A percentile compares a stretch with the other conserved stretches of the same genome.
These are phyloP conservation scores for Quercus glauca DNA, from an alignment of 306 rosid genomes.

Conservation along the genomic window DNA sequence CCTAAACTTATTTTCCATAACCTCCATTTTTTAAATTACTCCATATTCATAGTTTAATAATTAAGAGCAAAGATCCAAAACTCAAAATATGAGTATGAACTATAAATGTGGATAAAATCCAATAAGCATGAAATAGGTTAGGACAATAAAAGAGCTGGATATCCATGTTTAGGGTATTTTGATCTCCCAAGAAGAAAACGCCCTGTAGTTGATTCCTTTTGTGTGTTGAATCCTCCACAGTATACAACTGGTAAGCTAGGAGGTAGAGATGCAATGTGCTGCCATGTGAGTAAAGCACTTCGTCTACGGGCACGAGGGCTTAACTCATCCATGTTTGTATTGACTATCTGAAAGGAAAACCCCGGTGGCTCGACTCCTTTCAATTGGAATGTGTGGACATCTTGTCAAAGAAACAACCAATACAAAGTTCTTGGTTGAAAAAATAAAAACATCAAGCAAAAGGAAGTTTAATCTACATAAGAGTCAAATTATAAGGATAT, in stretches of 20 bases:
- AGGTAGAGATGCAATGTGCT: constrained; percentile 97
- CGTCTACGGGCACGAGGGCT: constrained; percentile 92
- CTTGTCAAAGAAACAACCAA: constrained; percentile 70
- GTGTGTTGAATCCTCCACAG: constrained; percentile 96
- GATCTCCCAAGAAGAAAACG: constrained; percentile 98
- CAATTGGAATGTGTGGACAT: constrained; percentile 98
- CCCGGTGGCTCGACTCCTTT: constrained; percentile 98
- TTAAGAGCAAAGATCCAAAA: not conserved
- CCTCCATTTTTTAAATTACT: not conserved
- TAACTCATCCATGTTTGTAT: constrained; percentile 84
- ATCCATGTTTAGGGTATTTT: constrained; percentile 40
- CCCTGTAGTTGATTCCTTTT: constrained; percentile 95
- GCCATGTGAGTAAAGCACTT: constrained; percentile 99
- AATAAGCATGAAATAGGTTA: not conserved
- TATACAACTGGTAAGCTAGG: constrained; percentile 92
- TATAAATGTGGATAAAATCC: not conserved
- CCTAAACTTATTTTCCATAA: not conserved
- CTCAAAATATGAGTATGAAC: constrained; percentile 14
- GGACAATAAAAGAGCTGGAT: constrained; percentile 5
- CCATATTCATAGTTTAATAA: not conserved
- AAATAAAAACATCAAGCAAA: constrained; percentile 1
- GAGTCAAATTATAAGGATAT: constrained; percentile 63
- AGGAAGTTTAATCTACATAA: constrained; percentile 19
- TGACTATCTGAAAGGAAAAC: constrained; percentile 92
- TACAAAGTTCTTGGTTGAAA: constrained; percentile 15